Base-by-base conservation (phyloP, 2,329 filamentous ascomycete genomes). In the Onygena corvina region DNA sequence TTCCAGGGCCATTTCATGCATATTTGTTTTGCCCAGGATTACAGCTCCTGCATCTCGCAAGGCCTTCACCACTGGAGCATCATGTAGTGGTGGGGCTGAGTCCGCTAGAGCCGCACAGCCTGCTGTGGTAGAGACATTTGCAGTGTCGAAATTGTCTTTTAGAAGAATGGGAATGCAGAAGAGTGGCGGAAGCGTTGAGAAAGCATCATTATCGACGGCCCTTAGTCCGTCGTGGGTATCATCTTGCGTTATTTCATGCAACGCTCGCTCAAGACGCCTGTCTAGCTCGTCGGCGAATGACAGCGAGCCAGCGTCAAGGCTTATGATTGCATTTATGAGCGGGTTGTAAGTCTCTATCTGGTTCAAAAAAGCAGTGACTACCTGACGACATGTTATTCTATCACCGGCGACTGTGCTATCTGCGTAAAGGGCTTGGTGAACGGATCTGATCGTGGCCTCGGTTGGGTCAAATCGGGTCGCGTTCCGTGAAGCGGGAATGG, bases 1-100 rank as follows among this genome's bases (percentile, higher is more conserved):
- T 57, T 83, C 79, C 0, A 83, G 65, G 0, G 80, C 79, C 46
- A 83, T 67, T 60, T 82, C 79, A 55, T 83, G 79, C 20, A 82
- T 61, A 53, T 80, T 81, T 0, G 73, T 69, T 58, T 81, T 81
- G 29, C 76, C 77, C 2, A 81, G 65, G 44, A 80, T 74, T 3
- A 81, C 65, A 1, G 74, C 77, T 2, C 77, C 77, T 3, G 74
- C 72, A 1, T 62, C 56, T 11, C 70, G 68, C 8, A 80, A 59
- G 3, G 70, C 74, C 1, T 64, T 59, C 4, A 80, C 74, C 0
- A 75, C 68, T 0, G 71, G 67, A 0, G 75, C 73, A 54, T 77
- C 76, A 3, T 58, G 57, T 1, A 60, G 3, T 58, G 57, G 3
- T 60, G 58, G 11, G 60, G 64, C 4, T 18, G 72, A 74, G 1